These are phyloP conservation scores for Przewalskia tangutica DNA, from an alignment of 257 asterid species.

Conservation along the genomic window DNA sequence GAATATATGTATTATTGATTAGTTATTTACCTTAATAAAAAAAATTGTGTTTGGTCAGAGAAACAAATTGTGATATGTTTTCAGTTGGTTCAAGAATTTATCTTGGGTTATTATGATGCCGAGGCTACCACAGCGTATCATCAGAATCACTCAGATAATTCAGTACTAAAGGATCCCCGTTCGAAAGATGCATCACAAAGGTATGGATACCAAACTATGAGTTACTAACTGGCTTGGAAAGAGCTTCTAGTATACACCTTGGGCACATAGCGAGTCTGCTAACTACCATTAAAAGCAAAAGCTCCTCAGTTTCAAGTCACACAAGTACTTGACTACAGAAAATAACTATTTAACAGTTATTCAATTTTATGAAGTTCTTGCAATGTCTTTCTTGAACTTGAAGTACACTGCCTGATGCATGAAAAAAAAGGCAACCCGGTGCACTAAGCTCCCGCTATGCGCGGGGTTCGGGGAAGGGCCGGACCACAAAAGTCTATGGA, in stretches of 20 bases:
- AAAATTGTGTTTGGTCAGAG: not conserved
- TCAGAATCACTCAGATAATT: conserved; percentile 66
- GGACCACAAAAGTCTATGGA: too few species aligned
- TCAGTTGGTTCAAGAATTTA: conserved; percentile 82
- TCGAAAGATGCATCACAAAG: conserved; percentile 99
- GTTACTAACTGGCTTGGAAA: not conserved
- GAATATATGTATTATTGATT: not conserved
- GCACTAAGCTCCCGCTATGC: too few species aligned
- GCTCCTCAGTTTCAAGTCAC: not conserved
- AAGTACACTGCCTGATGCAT: too few species aligned
- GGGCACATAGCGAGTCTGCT: not conserved
- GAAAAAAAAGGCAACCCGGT: too few species aligned
- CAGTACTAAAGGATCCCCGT: conserved; percentile 89
- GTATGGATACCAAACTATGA: conserved; percentile 25
- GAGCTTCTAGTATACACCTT: not conserved
- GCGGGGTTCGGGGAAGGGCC: too few species aligned
- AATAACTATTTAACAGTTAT: not conserved
- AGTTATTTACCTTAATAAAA: not conserved
- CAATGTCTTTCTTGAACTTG: not conserved
- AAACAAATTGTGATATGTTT: not conserved
- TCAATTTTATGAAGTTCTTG: not conserved
- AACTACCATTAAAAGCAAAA: not conserved
- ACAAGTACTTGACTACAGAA: not conserved
- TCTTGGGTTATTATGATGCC: conserved; percentile 76
- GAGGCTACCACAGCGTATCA: conserved; percentile 76